phyloP scores from a whole-genome alignment of 768 basidiomycete genomes.

The Suillus brevipes region DNA sequence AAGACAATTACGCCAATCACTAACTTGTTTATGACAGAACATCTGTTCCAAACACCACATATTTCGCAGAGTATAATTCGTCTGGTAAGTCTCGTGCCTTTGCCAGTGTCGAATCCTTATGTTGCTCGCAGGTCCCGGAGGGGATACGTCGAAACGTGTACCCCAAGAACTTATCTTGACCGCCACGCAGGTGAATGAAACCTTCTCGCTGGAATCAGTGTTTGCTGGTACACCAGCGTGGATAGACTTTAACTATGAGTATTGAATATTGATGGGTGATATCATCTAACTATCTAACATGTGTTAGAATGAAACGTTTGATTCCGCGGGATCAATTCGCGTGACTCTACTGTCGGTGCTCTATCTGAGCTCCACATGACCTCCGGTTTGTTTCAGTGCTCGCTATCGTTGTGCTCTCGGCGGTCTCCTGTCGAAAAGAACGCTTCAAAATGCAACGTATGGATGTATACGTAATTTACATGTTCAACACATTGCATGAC shows the following conservation, averaged over 20 bases:
- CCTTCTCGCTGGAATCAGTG: conserved; percentile 49
- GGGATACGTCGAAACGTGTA: conserved; percentile 45
- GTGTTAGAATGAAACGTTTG: too few species aligned
- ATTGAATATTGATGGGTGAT: conserved; percentile 18
- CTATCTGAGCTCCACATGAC: too few species aligned
- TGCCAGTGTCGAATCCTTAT: neutral
- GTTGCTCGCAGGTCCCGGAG: conserved; percentile 45
- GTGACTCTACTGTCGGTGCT: too few species aligned
- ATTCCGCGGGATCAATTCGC: too few species aligned
- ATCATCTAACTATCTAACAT: too few species aligned
- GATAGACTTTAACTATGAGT: conserved; percentile 53
- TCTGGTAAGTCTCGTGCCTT: conserved; percentile 35
- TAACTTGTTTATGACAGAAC: conserved; percentile 32
- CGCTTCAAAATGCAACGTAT: too few species aligned
- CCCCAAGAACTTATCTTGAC: conserved; percentile 49
- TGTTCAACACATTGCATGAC: neutral
- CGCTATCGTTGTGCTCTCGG: too few species aligned
- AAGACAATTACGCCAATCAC: neutral
- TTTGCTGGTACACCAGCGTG: conserved; percentile 51
- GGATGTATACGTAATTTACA: too few species aligned
- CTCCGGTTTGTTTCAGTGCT: too few species aligned
- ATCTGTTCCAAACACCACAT: conserved; percentile 53
- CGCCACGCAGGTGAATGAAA: conserved; percentile 34
- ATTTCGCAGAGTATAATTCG: conserved; percentile 57
- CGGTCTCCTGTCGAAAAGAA: too few species aligned